These are phyloP conservation scores for Fomitopsis betulina DNA, from an alignment of 1,284 basidiomycete genomes.

Conservation along the genomic window DNA sequence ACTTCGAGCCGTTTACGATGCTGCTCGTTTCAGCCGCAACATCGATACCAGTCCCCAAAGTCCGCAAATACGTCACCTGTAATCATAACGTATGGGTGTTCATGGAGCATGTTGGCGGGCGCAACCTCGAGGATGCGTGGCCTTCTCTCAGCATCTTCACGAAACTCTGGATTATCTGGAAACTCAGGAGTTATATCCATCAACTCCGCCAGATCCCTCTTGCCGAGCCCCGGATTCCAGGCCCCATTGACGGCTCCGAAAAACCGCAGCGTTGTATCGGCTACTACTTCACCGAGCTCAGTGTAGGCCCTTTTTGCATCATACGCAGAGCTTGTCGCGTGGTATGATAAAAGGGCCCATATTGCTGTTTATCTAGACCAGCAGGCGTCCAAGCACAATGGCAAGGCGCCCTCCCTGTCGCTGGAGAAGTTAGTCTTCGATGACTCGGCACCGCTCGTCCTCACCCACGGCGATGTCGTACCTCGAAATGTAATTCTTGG, in stretches of 20 bases:
- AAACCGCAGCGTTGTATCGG: background rate
- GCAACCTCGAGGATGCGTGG: slow-evolving; percentile 22
- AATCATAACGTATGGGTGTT: slow-evolving; percentile 10
- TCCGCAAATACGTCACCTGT: slow-evolving; percentile 13
- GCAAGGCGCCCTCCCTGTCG: background rate
- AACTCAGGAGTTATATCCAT: slow-evolving; percentile 24
- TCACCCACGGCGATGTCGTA: slow-evolving; percentile 23
- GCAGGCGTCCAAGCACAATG: background rate
- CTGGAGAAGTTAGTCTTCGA: slow-evolving; percentile 12
- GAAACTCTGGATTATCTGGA: slow-evolving; percentile 24
- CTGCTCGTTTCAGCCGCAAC: slow-evolving; percentile 15
- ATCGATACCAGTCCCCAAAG: slow-evolving; percentile 21
- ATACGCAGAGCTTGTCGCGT: slow-evolving; percentile 7
- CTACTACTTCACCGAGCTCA: background rate
- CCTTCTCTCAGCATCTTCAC: slow-evolving; percentile 15
- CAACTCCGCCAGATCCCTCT: slow-evolving; percentile 22
- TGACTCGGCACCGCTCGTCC: slow-evolving; percentile 23
- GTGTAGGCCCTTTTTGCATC: slow-evolving; percentile 11
- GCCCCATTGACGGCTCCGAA: slow-evolving; percentile 7
- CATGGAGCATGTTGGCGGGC: slow-evolving; percentile 23
- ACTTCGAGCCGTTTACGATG: background rate
- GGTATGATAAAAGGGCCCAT: slow-evolving; percentile 7
- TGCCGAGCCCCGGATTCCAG: slow-evolving; percentile 9
- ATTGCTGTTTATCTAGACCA: background rate
- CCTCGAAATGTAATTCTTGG: slow-evolving; percentile 23